Evolutionary conservation across 768 basidiomycete species (phyloP), one percentile per base, ranked within the genome.

Genomic region (Tricholoma terreum): DNA sequence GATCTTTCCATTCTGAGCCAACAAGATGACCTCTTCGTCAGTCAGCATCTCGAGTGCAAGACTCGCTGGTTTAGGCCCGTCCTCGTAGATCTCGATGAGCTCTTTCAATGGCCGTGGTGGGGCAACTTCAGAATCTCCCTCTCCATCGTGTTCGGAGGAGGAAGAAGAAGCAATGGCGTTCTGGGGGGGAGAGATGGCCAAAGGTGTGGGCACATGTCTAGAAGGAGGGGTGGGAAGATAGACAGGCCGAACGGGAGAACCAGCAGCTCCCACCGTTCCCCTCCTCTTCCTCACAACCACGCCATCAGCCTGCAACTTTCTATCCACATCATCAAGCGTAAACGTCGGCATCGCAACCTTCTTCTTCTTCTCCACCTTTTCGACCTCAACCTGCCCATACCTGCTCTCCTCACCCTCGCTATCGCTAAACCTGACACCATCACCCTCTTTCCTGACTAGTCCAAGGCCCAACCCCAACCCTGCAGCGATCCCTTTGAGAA

Each of bases 1-100:
- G 55, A 98, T 89, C 83, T 96, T 97, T 30, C 94, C 93, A 60
- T 86, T 87, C 75, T 95, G 92, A 2, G 87, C 82, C 45, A 99
- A 78, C 56, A 94, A 54, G 54, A 98, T 87, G 43, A 99, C 79
- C 72, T 98, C 97, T 68, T 98, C 96, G 63, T 99, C 93, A 52
- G 83, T 90, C 65, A 99, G 73, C 61, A 83, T 76, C 43, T 80
- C 73, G 52, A 91, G 65, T 19, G 83, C 76, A 9, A 72, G 75
- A 21, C 82, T 80, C 7, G 84, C 76, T 3, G 87, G 84, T 52
- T 83, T 76, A 0, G 88, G 85, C 2, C 84, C 85, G 56, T 85
- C 84, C 66, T 90, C 89, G 64, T 89, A 92, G 54, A 98, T 78
- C 21, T 87, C 83, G 54, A 92, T 78, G 63, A 89, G 89, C 61